Evolutionary conservation across 2,329 filamentous ascomycete species (phyloP).

Genomic region (Akanthomyces muscarius): DNA sequence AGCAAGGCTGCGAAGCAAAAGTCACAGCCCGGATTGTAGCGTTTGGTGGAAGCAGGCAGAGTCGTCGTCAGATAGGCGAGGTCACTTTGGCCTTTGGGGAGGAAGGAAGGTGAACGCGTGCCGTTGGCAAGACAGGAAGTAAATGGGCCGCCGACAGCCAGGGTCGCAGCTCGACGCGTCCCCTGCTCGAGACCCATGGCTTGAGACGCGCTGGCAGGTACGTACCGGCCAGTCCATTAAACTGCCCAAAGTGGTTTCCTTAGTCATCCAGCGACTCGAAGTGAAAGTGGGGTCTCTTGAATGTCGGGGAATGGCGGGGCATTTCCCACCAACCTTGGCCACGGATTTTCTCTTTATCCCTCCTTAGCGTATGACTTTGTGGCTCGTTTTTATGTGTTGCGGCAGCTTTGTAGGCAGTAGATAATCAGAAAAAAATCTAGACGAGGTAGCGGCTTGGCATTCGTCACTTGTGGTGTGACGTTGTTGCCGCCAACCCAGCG

Average conservation of each 20-base stretch:
- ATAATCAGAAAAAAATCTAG: neutral
- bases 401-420: neutral
- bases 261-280: neutral
- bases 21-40: neutral
- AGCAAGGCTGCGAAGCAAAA: neutral
- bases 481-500: neutral
- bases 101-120: slow-evolving; percentile 4
- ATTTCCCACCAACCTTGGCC: too few species aligned
- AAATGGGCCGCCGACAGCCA: neutral
- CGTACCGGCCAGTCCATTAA: neutral
- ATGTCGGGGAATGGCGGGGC: too few species aligned
- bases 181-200: neutral
- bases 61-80: neutral
- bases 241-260: neutral
- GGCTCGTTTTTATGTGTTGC: too few species aligned
- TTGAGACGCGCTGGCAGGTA: slow-evolving; percentile 6
- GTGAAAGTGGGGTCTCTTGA: too few species aligned
- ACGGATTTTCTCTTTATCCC: too few species aligned
- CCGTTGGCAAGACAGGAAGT: neutral
- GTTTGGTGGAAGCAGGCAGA: neutral
- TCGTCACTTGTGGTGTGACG: neutral
- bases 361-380: too few species aligned
- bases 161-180: slow-evolving; percentile 14
- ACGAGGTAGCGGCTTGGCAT: neutral
- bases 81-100: neutral